A percentile compares a stretch with the other conserved stretches of the same genome.
phyloP scores from a whole-genome alignment of 108 stramenopile species.

The Craspedostauros australis region DNA sequence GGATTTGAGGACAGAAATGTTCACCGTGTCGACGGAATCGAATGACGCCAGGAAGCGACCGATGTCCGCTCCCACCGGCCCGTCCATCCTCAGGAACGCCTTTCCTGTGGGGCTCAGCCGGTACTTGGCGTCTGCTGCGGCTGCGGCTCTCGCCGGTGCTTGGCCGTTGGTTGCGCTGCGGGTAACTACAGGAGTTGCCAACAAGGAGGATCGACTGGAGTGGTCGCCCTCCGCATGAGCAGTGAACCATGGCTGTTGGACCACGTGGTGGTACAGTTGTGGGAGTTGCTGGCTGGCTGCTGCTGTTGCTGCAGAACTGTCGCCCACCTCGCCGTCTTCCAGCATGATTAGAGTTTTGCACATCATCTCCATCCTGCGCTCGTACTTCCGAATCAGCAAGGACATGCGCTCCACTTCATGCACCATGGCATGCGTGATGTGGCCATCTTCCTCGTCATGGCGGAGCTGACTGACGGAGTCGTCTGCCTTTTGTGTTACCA shows the following conservation, averaged over 20 bases:
- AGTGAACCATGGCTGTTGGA: constrained; percentile 19
- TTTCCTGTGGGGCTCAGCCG: constrained; percentile 3
- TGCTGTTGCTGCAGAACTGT: constrained; percentile 2
- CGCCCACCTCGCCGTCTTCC: constrained; percentile 1
- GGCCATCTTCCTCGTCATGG: not conserved
- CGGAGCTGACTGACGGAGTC: not conserved
- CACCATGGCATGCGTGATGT: constrained; percentile 12
- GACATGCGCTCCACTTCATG: constrained; percentile 20
- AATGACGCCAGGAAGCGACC: constrained; percentile 15
- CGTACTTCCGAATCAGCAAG: constrained; percentile 21
- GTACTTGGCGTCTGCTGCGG: not conserved
- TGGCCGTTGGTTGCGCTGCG: not conserved
- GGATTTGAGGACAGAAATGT: not conserved
- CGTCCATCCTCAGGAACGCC: constrained; percentile 19
- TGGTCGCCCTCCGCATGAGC: not conserved
- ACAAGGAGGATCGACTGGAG: not conserved
- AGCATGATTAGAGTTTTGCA: constrained; percentile 20
- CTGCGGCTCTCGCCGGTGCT: not conserved
- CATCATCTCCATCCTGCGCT: constrained; percentile 22
- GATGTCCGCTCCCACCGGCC: constrained; percentile 14
- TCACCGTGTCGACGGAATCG: not conserved
- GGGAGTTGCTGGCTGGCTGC: constrained; percentile 3
- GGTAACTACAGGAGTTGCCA: not conserved
- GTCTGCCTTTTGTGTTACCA: not conserved
- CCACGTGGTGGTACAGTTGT: constrained; percentile 13